These are phyloP conservation scores for Agrocybe praecox DNA, from an alignment of 768 basidiomycete species.

Conservation along the genomic window DNA sequence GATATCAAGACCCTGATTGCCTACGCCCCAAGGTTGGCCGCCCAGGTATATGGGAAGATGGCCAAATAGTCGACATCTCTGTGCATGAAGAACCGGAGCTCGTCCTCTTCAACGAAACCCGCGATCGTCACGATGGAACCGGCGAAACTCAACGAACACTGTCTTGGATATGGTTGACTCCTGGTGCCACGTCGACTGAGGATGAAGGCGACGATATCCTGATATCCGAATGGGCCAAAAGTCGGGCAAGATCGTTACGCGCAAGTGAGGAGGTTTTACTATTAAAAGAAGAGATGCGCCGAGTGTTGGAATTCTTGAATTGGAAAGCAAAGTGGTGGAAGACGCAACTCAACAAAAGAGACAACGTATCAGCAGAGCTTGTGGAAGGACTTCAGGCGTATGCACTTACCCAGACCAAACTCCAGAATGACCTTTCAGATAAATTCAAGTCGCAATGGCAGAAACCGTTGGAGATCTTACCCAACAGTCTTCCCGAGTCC, in stretches of 20 bases:
- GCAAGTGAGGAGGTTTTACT: neutral
- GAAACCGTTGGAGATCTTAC: no score
- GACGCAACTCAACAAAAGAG: no score
- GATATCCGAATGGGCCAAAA: neutral
- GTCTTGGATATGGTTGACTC: neutral
- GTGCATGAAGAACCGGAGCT: no score
- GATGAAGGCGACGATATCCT: neutral
- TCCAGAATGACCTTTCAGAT: no score
- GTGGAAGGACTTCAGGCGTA: no score
- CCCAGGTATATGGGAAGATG: constrained; percentile 22
- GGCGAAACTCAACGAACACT: neutral
- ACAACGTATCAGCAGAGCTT: no score
- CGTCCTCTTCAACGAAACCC: no score
- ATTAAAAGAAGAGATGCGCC: neutral
- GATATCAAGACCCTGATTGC: constrained; percentile 14
- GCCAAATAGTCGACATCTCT: neutral
- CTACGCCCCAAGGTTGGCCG: neutral
- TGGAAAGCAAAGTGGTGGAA: neutral
- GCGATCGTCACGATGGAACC: neutral
- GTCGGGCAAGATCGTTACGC: neutral
- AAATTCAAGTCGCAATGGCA: no score
- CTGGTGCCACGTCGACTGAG: neutral
- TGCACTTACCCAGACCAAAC: no score
- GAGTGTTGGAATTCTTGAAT: neutral
- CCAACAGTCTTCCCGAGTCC: no score